phyloP scores from a whole-genome alignment of 257 asterid species.

The Vinca minor region DNA sequence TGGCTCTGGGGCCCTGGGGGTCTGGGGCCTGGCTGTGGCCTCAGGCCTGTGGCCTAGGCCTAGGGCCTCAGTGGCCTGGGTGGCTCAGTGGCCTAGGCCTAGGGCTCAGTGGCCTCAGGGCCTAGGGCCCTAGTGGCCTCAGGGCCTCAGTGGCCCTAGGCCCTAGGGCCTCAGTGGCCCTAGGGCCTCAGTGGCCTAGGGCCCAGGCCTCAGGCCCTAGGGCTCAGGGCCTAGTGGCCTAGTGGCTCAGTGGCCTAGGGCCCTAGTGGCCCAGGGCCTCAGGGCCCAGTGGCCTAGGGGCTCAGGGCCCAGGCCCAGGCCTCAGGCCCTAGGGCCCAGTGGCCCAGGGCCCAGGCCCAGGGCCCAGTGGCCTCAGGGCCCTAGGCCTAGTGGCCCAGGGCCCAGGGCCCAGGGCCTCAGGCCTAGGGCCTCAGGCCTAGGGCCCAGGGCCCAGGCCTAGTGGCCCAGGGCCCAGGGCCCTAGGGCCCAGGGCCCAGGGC shows the following conservation, averaged over 20 bases:
- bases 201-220: neutral
- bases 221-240: conserved; percentile 1
- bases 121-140: no score
- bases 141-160: no score
- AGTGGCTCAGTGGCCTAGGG: neutral
- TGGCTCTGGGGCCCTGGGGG: neutral
- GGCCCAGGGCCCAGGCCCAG: neutral
- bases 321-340: neutral
- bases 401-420: neutral
- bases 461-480: no score
- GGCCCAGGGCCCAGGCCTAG: neutral
- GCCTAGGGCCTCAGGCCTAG: neutral
- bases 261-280: neutral
- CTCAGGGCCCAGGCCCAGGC: neutral
- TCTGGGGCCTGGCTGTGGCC: neutral
- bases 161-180: no score
- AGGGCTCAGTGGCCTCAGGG: neutral
- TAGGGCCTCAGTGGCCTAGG: no score
- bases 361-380: conserved; percentile 7
- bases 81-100: neutral
- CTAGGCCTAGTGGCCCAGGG: neutral
- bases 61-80: neutral
- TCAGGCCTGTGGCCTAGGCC: neutral
- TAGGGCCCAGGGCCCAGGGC: neutral
- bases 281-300: neutral